Evolutionary conservation across 1,139 yeast genomes (phyloP), one percentile per base, ranked within the genome.

Genomic region (Geotrichum phurueaensis): DNA sequence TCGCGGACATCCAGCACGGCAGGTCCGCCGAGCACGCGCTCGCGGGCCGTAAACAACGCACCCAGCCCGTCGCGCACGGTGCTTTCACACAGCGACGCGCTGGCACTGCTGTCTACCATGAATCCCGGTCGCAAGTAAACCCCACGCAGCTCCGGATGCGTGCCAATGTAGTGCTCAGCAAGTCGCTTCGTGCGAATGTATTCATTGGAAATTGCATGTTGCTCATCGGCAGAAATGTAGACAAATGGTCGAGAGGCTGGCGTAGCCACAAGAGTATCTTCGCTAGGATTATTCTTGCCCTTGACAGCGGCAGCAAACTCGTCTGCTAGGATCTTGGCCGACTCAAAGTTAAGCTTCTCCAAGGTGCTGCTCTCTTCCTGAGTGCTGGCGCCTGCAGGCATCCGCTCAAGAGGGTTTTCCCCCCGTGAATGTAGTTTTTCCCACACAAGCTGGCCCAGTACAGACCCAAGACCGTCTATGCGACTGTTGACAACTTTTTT

Each of bases 41-140:
- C 60, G 43, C 54, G 55, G 29, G 58, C 57, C 25, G 36, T 56
- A 47, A 67, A 58, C 2, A 59, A 63, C 22, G 56, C 49, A n/a
- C 63, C 67, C 33, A 69, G 52, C 12, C 61, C 55, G 48, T 64
- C 65, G 2, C 70, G 62, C 25, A 65, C 65, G 13, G 65, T 56
- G 54, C n/a, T 33, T 13, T 22, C 20, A 20, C 33, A 31, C 47
- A 52, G 47, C 29, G 43, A 20, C 15, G 27, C 48, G 22, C 53
- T 62, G 4, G 78, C 25, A 7, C 68, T 74, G 66, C 54, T 76
- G 69, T 89, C 95, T 68, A 77, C 87, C 94, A 91, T 86, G 65
- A 89, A 83, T 0, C 96, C 95, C 0, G 97, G 97, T 64, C 97
- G 78, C 71, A 88, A 67, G 23, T 86, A 71, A 1, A 90, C 83